Percentiles rank a stretch among this genome's conserved stretches.
Conservation (phyloP, 1,139 yeast species). For the Geotrichum fermentans region DNA sequence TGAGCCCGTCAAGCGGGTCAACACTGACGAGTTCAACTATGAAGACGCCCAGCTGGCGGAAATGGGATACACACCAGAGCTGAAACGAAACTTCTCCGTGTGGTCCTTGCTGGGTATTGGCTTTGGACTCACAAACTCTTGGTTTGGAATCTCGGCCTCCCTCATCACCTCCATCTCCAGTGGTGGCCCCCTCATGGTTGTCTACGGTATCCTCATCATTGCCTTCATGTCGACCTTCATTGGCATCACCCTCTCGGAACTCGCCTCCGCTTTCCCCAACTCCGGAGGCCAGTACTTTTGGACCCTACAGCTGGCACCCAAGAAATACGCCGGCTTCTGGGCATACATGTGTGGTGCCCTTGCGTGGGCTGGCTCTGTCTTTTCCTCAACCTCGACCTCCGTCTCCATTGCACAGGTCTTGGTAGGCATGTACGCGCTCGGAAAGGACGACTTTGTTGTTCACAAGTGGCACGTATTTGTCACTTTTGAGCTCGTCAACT, state of each 20-base stretch:
- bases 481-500: slow-evolving; percentile 38
- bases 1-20: too few relatives aligned
- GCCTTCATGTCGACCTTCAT: slow-evolving; percentile 46
- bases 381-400: slow-evolving; percentile 55
- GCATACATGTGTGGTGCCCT: slow-evolving; percentile 54
- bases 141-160: slow-evolving; percentile 52
- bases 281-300: slow-evolving; percentile 62
- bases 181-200: slow-evolving; percentile 49
- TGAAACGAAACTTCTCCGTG: slow-evolving; percentile 49
- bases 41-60: slow-evolving; percentile 22
- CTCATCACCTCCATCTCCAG: slow-evolving; percentile 46
- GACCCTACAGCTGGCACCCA: slow-evolving; percentile 54
- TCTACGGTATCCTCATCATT: slow-evolving; percentile 49
- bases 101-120: slow-evolving; percentile 52
- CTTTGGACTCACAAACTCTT: slow-evolving; percentile 51
- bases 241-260: slow-evolving; percentile 48
- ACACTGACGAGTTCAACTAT: too few relatives aligned
- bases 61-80: slow-evolving; percentile 35
- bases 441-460: slow-evolving; percentile 42
- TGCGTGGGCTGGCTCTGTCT: slow-evolving; percentile 56
- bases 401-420: slow-evolving; percentile 47
- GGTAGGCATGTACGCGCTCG: slow-evolving; percentile 48
- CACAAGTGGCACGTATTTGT: slow-evolving; percentile 49
- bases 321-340: slow-evolving; percentile 44
- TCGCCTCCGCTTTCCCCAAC: slow-evolving; percentile 50